A percentile compares a stretch with the other conserved stretches of the same genome.
phyloP scores from a whole-genome alignment of 192 early-diverging fungal species.

The Neocallimastix lanati region DNA sequence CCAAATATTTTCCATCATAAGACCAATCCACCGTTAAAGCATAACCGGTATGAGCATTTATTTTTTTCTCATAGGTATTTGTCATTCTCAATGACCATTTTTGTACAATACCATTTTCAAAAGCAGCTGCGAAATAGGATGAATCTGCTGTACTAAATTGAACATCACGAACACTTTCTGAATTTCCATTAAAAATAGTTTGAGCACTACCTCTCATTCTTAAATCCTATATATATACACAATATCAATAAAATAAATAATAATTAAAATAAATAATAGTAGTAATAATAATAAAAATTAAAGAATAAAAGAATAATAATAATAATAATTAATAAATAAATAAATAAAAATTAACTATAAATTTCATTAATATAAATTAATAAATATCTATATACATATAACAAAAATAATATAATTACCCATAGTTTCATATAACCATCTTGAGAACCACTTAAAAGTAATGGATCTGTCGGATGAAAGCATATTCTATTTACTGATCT shows the following conservation, averaged over 20 bases:
- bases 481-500: slow-evolving; percentile 59
- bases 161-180: slow-evolving; percentile 59
- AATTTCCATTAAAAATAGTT: slow-evolving; percentile 49
- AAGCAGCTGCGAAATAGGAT: slow-evolving; percentile 55
- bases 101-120: slow-evolving; percentile 59
- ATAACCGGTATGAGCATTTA: slow-evolving; percentile 51
- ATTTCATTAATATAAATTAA: too few relatives aligned
- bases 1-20: slow-evolving; percentile 43
- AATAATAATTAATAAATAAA: too few relatives aligned
- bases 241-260: too few relatives aligned
- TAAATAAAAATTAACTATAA: too few relatives aligned
- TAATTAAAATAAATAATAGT: too few relatives aligned
- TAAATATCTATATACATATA: too few relatives aligned
- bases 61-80: slow-evolving; percentile 32
- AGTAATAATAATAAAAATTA: too few relatives aligned
- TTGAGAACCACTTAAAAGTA: slow-evolving; percentile 56
- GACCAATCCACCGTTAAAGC: slow-evolving; percentile 59
- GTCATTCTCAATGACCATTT: slow-evolving; percentile 66
- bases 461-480: slow-evolving; percentile 50
- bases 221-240: slow-evolving; percentile 24
- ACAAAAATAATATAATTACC: slow-evolving; percentile 34
- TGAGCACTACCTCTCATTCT: slow-evolving; percentile 24
- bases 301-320: too few relatives aligned
- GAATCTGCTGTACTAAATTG: slow-evolving; percentile 45
- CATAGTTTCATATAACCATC: slow-evolving; percentile 58